phyloP scores from a whole-genome alignment of 2,329 filamentous ascomycete genomes.

The Amylocarpus encephaloides region DNA sequence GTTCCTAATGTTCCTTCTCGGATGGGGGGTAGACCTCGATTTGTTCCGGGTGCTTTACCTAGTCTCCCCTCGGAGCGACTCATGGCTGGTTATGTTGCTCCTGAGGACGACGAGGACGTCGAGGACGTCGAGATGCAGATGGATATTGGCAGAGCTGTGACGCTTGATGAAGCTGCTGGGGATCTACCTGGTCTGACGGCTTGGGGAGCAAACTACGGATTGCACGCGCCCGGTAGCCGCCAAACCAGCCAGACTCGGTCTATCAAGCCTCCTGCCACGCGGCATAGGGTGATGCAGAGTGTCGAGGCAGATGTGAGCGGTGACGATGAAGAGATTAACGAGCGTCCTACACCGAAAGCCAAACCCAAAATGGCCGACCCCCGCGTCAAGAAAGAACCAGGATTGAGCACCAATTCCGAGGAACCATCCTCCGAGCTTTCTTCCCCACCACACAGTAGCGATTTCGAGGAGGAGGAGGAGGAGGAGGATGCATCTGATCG shows the following conservation, averaged over 20 bases:
- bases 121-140: slow-evolving; percentile 8
- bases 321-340: too few relatives aligned
- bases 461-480: too few relatives aligned
- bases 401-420: not conserved
- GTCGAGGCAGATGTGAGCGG: not conserved
- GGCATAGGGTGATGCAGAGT: not conserved
- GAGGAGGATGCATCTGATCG: too few relatives aligned
- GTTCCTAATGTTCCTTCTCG: slow-evolving; percentile 24
- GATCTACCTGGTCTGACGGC: not conserved
- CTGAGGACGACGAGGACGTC: slow-evolving; percentile 11
- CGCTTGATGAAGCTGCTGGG: not conserved
- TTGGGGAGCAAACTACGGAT: not conserved
- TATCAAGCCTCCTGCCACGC: too few relatives aligned
- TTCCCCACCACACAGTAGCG: too few relatives aligned
- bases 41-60: slow-evolving; percentile 37
- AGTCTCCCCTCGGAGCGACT: slow-evolving; percentile 41
- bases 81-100: slow-evolving; percentile 31
- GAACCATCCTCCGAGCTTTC: too few relatives aligned
- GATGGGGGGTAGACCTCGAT: slow-evolving; percentile 29
- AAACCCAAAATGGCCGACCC: too few relatives aligned
- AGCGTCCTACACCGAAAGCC: too few relatives aligned
- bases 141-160: slow-evolving; percentile 17
- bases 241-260: too few relatives aligned
- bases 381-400: too few relatives aligned
- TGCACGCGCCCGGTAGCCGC: too few relatives aligned